phyloP scores from a whole-genome alignment of 73 alveolate species.

The Symbiodinium pilosum region DNA sequence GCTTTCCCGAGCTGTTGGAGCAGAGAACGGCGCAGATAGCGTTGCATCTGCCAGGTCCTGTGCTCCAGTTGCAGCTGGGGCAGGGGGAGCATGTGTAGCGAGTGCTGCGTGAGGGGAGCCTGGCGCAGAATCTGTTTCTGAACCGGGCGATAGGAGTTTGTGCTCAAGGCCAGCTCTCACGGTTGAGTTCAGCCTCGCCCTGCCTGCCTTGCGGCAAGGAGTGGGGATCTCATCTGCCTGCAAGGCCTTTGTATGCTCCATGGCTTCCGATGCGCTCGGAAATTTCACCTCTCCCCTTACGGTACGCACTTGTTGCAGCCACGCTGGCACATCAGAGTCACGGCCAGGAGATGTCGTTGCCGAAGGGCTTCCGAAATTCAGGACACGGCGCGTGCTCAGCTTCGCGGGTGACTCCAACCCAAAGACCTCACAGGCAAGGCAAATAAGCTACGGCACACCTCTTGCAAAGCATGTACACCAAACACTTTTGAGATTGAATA shows the following conservation, averaged over 20 bases:
- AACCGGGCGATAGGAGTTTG: background rate
- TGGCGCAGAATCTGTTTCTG: background rate
- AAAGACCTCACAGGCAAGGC: no score
- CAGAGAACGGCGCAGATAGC: background rate
- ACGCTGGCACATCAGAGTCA: background rate
- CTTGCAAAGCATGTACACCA: no score
- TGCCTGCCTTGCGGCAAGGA: background rate
- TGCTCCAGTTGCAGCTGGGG: no score
- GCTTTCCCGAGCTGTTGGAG: background rate
- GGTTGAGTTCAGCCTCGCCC: background rate
- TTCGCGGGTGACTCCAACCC: no score
- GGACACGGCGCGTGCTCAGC: background rate
- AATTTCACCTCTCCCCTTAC: background rate
- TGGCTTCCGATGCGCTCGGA: background rate
- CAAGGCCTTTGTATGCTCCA: background rate
- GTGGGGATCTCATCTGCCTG: background rate
- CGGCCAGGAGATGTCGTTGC: background rate
- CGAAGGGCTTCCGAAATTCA: background rate
- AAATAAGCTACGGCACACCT: no score
- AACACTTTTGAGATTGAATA: no score
- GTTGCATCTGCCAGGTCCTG: no score
- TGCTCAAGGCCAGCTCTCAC: background rate
- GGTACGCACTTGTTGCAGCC: background rate
- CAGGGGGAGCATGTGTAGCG: no score
- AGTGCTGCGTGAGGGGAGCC: background rate